Base-by-base conservation (phyloP, 768 basidiomycete species). In the Myochromella boudieri region DNA sequence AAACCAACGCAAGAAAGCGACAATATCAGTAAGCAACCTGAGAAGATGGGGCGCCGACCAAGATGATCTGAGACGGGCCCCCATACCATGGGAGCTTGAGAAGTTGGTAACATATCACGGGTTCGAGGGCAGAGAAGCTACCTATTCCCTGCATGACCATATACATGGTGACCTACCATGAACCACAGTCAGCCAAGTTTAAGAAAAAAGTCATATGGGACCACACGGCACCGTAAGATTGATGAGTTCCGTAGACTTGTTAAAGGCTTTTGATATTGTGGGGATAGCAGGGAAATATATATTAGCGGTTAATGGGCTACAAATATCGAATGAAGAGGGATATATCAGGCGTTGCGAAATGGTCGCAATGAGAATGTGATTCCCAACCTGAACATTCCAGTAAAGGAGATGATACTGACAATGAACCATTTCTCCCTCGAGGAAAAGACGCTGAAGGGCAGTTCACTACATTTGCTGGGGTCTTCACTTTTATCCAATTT, bases 211-310 rank as follows among this genome's bases (percentile, higher is more conserved):
- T 9, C 14, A 43, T 73, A 24, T 46, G 10, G 18, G 7, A 17
- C 71, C n/a, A 74, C 49, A 7, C 37, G 39, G 29, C 46, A 91
- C 84, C 6, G 89, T 88, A 32, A 93, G 61, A 60, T 91, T 91
- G 31, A 92, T 90, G 8, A 82, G 69, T 55, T 89, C 86, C 7
- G 74, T 75, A 0, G 83, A 79, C 46, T 81, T 79, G 55, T 82
- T 60, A 58, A 94, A 89, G 3, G 68, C 84, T 15, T 50, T 51
- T 1, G 83, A 73, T 18, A 93, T 66, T 0, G 77, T 71, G 1
- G 90, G 91, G 31, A 94, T 84, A 10, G 83, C 87, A 5, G 89
- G 88, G 37, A 89, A 80, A 60, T 90, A 91, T 46, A 91, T 85
- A 11, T 44, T 44, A 21, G 33, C 43, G 4, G 43, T 44, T 17